phyloP scores from a whole-genome alignment of 2,329 filamentous ascomycete genomes.

The Fusarium sp. region DNA sequence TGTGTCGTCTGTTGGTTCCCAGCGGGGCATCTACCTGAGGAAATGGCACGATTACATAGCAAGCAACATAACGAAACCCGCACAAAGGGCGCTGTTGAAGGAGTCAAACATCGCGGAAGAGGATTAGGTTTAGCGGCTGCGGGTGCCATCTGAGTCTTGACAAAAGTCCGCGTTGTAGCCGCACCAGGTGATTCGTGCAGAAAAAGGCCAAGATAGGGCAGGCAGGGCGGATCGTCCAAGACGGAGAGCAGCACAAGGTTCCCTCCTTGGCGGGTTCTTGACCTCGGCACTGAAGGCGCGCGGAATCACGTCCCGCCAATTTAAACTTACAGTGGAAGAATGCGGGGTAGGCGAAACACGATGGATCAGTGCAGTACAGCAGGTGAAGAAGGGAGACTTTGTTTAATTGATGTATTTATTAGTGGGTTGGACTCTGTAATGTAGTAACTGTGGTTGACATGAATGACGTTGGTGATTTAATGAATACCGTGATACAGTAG shows the following conservation, averaged over 20 bases:
- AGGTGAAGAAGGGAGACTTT: no score
- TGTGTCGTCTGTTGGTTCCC: background rate
- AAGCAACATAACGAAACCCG: background rate
- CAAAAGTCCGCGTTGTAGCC: constrained; percentile 30
- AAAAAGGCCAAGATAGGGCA: constrained; percentile 6
- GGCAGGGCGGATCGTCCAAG: constrained; percentile 2
- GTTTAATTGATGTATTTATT: no score
- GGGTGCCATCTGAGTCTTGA: background rate
- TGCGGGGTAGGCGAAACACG: constrained; percentile 23
- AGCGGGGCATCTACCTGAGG: background rate
- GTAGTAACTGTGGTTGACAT: no score
- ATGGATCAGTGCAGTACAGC: background rate
- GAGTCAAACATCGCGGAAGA: background rate
- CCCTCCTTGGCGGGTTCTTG: constrained; percentile 5
- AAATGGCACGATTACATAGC: background rate
- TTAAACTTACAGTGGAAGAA: background rate
- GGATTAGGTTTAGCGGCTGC: constrained; percentile 17
- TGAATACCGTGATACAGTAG: no score
- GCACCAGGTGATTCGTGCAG: constrained; percentile 15
- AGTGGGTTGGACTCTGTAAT: no score
- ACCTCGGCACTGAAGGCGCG: constrained; percentile 7
- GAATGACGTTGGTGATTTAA: no score
- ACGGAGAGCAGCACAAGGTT: background rate
- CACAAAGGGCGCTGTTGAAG: background rate
- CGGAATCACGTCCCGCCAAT: constrained; percentile 14